Evolutionary conservation across 345 rosid species (phyloP).

Genomic region (Salix brachista): DNA sequence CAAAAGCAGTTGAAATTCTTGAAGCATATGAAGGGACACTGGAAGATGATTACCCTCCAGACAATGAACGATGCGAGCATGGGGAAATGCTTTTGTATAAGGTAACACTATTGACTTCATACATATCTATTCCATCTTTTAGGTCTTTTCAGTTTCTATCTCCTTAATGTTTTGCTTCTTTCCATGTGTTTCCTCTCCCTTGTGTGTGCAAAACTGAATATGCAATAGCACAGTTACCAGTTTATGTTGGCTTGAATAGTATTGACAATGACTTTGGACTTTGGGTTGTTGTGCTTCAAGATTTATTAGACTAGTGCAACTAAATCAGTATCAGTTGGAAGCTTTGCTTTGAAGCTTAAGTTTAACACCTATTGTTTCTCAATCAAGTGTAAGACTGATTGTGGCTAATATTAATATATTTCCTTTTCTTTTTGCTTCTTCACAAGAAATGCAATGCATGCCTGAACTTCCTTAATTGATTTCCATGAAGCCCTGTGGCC

Average conservation of each 20-base stretch:
- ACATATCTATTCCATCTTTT: background rate
- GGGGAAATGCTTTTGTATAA: conserved; percentile 97
- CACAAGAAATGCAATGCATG: too few species aligned
- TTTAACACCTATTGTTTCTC: background rate
- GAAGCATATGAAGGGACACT: conserved; percentile 99
- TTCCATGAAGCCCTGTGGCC: too few species aligned
- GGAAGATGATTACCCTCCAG: conserved; percentile 98
- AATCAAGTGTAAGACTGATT: background rate
- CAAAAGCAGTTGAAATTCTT: conserved; percentile 95
- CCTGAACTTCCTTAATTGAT: too few species aligned
- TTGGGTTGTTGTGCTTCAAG: background rate
- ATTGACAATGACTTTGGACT: background rate
- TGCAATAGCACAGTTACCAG: background rate
- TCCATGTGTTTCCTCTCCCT: background rate
- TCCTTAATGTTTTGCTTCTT: background rate
- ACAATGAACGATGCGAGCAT: conserved; percentile 90
- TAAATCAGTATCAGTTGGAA: background rate
- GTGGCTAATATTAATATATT: background rate
- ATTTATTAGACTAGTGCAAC: background rate
- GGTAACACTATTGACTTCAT: conserved; percentile 37
- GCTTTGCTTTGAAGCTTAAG: background rate
- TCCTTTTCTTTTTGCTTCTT: too few species aligned
- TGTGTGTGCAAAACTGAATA: background rate
- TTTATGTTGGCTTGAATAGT: background rate
- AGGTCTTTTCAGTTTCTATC: background rate